These are phyloP conservation scores for Marchantia polymorpha DNA, from an alignment of 225 moss, liverwort and hornwort genomes.

Conservation along the genomic window DNA sequence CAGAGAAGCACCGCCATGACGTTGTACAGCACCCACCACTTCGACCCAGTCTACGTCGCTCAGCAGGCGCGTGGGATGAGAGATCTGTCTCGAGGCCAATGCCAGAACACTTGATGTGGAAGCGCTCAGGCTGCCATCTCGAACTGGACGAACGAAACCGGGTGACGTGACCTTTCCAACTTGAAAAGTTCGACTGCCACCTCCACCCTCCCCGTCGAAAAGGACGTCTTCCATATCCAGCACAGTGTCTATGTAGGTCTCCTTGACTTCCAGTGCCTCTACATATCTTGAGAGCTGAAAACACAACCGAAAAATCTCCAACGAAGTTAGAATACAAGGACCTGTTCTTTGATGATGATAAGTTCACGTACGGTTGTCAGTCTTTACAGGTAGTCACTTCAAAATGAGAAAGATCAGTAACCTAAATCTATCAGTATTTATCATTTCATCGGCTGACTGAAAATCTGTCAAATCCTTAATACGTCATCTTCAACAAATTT, in stretches of 20 bases:
- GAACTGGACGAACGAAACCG: conserved; percentile 40
- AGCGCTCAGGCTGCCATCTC: conserved; percentile 73
- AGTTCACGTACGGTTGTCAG: no score
- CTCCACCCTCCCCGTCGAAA: conserved; percentile 70
- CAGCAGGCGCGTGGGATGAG: conserved; percentile 40
- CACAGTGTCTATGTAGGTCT: conserved; percentile 88
- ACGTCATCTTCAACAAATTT: neutral
- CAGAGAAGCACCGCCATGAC: conserved; percentile 82
- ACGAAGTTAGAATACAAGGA: neutral
- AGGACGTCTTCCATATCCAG: conserved; percentile 95
- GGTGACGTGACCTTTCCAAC: conserved; percentile 22
- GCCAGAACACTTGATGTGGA: conserved; percentile 56
- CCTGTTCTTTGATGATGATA: no score
- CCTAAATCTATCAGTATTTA: no score
- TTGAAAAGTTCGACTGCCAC: conserved; percentile 53
- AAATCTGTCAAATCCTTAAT: neutral
- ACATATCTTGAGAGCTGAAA: conserved; percentile 90
- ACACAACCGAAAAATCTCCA: neutral
- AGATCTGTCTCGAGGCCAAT: conserved; percentile 25
- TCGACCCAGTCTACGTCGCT: conserved; percentile 79
- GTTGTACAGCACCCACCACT: conserved; percentile 84
- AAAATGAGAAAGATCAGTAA: no score
- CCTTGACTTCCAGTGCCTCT: conserved; percentile 88
- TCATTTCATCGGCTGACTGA: neutral
- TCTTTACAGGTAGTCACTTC: no score